phyloP scores from a whole-genome alignment of 78 protist species.

The Dictyostelium citrinum region DNA sequence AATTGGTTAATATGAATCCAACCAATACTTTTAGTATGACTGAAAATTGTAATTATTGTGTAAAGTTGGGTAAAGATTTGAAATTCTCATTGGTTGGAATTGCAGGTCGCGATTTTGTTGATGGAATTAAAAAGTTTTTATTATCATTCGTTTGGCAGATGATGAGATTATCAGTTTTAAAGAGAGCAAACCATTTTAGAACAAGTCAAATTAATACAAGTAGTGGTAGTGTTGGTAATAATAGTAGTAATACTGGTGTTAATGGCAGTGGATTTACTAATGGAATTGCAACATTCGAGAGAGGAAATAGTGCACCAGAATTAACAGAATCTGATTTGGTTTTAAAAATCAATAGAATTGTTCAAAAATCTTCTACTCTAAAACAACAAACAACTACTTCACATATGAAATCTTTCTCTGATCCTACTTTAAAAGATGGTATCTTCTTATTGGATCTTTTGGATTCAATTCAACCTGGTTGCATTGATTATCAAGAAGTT shows the following conservation, averaged over 20 bases:
- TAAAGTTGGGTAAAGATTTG: slow-evolving; percentile 46
- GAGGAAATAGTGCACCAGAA: slow-evolving; percentile 24
- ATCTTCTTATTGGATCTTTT: slow-evolving; percentile 45
- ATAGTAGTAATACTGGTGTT: neutral
- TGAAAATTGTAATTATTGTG: slow-evolving; percentile 76
- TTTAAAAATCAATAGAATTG: slow-evolving; percentile 7
- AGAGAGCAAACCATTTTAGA: slow-evolving; percentile 23
- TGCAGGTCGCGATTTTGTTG: slow-evolving; percentile 79
- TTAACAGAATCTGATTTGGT: slow-evolving; percentile 71
- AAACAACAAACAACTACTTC: neutral
- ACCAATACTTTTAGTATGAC: slow-evolving; percentile 53
- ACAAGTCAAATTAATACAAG: neutral
- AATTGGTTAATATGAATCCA: slow-evolving; percentile 56
- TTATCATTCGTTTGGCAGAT: slow-evolving; percentile 75
- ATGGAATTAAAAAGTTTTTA: slow-evolving; percentile 51
- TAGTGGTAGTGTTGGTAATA: neutral
- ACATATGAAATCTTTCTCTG: slow-evolving; percentile 61
- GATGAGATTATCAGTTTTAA: slow-evolving; percentile 45
- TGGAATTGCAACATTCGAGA: neutral
- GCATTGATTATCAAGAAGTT: slow-evolving; percentile 28
- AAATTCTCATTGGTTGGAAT: slow-evolving; percentile 76
- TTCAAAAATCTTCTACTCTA: neutral
- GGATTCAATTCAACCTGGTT: slow-evolving; percentile 44
- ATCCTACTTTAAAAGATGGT: slow-evolving; percentile 42
- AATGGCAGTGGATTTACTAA: neutral